Percentiles rank a stretch among this genome's conserved stretches.
These are phyloP conservation scores for Lactarius hengduanensis DNA, from an alignment of 768 basidiomycete genomes.

Conservation along the genomic window DNA sequence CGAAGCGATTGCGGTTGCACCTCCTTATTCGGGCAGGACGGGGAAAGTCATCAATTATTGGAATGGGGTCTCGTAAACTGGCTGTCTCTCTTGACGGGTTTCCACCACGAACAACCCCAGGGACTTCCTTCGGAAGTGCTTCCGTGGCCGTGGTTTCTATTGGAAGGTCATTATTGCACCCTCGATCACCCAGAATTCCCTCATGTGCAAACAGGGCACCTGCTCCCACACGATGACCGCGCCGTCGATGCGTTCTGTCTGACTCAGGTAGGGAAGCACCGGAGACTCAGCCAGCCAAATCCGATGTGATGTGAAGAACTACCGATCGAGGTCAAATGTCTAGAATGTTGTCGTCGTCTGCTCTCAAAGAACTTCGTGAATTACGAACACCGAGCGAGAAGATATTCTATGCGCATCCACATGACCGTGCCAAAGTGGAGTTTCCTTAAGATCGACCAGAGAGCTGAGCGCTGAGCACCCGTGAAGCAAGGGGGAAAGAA, in stretches of 20 bases:
- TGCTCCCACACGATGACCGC: slow-evolving; percentile 11
- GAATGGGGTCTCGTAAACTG: slow-evolving; percentile 7
- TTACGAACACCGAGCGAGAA: slow-evolving; percentile 4
- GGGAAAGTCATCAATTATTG: slow-evolving; percentile 7
- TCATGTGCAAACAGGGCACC: slow-evolving; percentile 16
- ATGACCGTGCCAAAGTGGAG: slow-evolving; percentile 2
- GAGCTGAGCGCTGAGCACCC: slow-evolving; percentile 1
- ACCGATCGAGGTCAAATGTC: slow-evolving; percentile 16
- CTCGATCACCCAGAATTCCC: slow-evolving; percentile 7
- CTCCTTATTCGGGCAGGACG: slow-evolving; percentile 10
- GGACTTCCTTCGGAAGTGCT: slow-evolving; percentile 8
- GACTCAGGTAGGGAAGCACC: slow-evolving; percentile 22
- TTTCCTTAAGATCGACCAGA: neutral
- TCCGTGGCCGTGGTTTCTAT: slow-evolving; percentile 14
- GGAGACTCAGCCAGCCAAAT: slow-evolving; percentile 11
- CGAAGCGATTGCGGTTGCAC: slow-evolving; percentile 8
- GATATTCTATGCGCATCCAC: slow-evolving; percentile 9
- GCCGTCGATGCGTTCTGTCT: slow-evolving; percentile 10
- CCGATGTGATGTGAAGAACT: slow-evolving; percentile 20
- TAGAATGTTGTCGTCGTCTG: slow-evolving; percentile 1
- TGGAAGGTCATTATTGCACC: slow-evolving; percentile 10
- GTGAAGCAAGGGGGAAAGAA: neutral
- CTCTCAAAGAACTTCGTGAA: slow-evolving; percentile 10
- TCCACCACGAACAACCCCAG: slow-evolving; percentile 2
- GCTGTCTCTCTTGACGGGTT: slow-evolving; percentile 6